Evolutionary conservation across 768 basidiomycete genomes (phyloP).

Genomic region (Amanita subjunquillea): DNA sequence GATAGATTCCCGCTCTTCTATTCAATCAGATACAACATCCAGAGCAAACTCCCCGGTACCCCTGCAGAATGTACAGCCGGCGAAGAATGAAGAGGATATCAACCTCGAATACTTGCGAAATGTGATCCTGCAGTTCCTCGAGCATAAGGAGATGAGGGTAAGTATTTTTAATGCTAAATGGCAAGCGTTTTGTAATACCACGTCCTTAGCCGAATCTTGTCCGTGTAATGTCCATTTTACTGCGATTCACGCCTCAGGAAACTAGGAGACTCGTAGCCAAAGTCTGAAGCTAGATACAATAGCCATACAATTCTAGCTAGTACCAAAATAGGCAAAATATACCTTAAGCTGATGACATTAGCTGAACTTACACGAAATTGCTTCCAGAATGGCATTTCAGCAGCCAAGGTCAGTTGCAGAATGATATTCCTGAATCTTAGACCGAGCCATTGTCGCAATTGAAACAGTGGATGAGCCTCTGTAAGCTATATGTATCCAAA

Average conservation of each 20-base stretch:
- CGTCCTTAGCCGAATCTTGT: slow-evolving; percentile 70
- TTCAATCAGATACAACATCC: slow-evolving; percentile 22
- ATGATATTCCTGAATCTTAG: not conserved
- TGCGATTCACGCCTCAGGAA: slow-evolving; percentile 94
- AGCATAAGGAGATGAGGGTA: slow-evolving; percentile 98
- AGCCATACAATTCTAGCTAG: not conserved
- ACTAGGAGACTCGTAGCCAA: slow-evolving; percentile 83
- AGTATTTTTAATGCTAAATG: slow-evolving; percentile 18
- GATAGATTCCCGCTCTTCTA: slow-evolving; percentile 27
- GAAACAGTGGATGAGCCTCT: slow-evolving; percentile 56
- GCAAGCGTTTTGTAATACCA: slow-evolving; percentile 1
- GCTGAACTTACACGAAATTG: slow-evolving; percentile 63
- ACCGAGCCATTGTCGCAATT: slow-evolving; percentile 6
- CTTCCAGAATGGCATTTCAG: slow-evolving; percentile 59
- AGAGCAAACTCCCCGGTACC: slow-evolving; percentile 27
- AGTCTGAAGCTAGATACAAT: slow-evolving; percentile 29
- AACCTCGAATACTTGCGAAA: slow-evolving; percentile 95
- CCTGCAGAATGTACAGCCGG: slow-evolving; percentile 15
- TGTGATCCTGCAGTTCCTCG: slow-evolving; percentile 93
- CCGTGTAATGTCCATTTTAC: slow-evolving; percentile 81
- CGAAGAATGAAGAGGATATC: slow-evolving; percentile 75
- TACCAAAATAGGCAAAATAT: not conserved
- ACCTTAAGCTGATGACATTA: slow-evolving; percentile 42
- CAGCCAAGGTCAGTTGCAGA: slow-evolving; percentile 37
- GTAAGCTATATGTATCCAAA: slow-evolving; percentile 50